Base-by-base conservation (phyloP, 768 basidiomycete species). In the Hydnum rufescens region DNA sequence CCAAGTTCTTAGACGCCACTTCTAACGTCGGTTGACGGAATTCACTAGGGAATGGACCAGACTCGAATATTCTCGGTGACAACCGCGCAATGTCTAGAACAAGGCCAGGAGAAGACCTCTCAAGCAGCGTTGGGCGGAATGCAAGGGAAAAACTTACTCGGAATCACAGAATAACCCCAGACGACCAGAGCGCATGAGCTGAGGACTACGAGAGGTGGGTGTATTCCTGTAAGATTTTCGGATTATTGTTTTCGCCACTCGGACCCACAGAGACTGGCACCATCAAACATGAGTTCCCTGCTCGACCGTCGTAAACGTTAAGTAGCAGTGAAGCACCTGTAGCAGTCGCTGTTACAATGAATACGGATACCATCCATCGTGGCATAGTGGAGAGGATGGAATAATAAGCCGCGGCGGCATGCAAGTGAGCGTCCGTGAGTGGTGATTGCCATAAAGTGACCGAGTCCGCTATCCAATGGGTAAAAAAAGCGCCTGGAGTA, bases 401-500 rank as follows among this genome's bases (percentile, higher is more conserved):
- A 63, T 89, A 89, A 64, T 89, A 89, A 51, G 73, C 67, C 4
- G 85, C 86, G 2, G 86, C 79, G 4, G 77, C 80, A 80, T 82
- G 85, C 8, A 89, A 71, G 58, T 82, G 76, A 56, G 78, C 77
- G 59, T 89, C 84, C n/a, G 82, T 87, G 59, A 66, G 59, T 42
- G 86, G 84, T 8, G 82, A 76, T 67, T 83, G 86, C 86, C 86
- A 89, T 36, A 89, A 71, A 31, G 86, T 89, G 50, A 86, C 68
- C 1, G 84, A 87, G 70, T 89, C 86, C n/a, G 86, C 86, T 56
- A 85, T 87, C 86, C 86, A 89, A 62, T 89, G 81, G 32, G 84
- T 87, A 63, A 86, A 86, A 3, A 89, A 70, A 44, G 80, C 68
- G 49, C 86, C 85, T 87, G 63, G 13, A 47, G 13, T 8, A 26